Percentiles rank a stretch among this genome's conserved stretches.
phyloP scores from a whole-genome alignment of 139 green algal genomes.

The Picochlorum sp. region DNA sequence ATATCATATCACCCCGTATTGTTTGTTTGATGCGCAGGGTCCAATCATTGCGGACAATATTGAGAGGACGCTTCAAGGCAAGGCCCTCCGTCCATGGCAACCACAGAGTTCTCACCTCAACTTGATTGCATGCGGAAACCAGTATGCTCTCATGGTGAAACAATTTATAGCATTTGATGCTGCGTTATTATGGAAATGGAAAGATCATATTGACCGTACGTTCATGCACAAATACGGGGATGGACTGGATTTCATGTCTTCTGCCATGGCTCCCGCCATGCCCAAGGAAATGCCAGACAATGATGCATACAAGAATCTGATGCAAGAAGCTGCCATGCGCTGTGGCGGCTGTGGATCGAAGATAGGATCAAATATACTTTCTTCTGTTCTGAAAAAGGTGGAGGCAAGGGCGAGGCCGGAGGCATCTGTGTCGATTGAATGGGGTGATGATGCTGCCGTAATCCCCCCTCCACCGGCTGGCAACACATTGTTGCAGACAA shows the following conservation, averaged over 20 bases:
- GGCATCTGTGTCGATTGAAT: slow-evolving; percentile 2
- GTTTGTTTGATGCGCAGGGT: slow-evolving; percentile 34
- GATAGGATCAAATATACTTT: slow-evolving; percentile 55
- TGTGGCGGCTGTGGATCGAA: slow-evolving; percentile 90
- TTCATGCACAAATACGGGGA: slow-evolving; percentile 78
- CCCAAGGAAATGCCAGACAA: slow-evolving; percentile 4
- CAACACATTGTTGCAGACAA: slow-evolving; percentile 66
- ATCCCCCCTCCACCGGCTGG: slow-evolving; percentile 40
- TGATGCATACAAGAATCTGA: slow-evolving; percentile 17
- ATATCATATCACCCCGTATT: neutral
- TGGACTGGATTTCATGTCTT: slow-evolving; percentile 33
- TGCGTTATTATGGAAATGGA: slow-evolving; percentile 73
- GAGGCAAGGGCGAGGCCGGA: neutral
- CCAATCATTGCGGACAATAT: slow-evolving; percentile 80
- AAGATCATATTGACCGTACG: slow-evolving; percentile 82
- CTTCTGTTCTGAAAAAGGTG: slow-evolving; percentile 33
- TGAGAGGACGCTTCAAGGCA: slow-evolving; percentile 41
- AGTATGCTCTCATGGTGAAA: slow-evolving; percentile 41
- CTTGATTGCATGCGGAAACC: slow-evolving; percentile 65
- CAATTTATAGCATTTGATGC: slow-evolving; percentile 39
- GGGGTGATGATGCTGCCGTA: slow-evolving; percentile 65
- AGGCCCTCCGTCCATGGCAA: slow-evolving; percentile 57
- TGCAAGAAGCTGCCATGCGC: slow-evolving; percentile 61
- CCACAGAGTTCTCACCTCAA: slow-evolving; percentile 75
- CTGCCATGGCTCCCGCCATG: slow-evolving; percentile 5